Base-by-base conservation (phyloP, 1,284 basidiomycete species). In the Cryptococcus sp. region DNA sequence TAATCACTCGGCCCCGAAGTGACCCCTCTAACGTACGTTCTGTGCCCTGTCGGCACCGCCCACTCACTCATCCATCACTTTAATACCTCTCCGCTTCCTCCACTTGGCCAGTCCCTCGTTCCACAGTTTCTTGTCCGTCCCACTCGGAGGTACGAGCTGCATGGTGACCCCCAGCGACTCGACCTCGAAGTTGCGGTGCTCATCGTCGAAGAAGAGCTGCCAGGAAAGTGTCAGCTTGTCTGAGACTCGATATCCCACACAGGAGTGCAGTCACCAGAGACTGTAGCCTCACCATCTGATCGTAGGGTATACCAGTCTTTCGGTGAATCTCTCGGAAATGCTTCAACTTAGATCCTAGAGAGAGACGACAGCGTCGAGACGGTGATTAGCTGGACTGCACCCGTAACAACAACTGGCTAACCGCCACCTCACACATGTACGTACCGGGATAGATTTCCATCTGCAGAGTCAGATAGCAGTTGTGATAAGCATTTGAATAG, bases 151-250 rank as follows among this genome's bases (percentile, higher is more conserved):
- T 21, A 76, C 68, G 6, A 76, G 68, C 64, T 73, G 71, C 73
- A 91, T 89, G 0, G 87, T 89, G 2, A 91, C 87, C 0, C 87
- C 87, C 6, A 90, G 76, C 36, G 78, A 80, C 69, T 89, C 86
- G 0, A 90, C 88, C 61, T 91, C 88, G 28, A 79, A 80, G 66
- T 92, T 91, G 35, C 89, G 80, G 53, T 70, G 71, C 70, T 92
- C 89, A 65, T 92, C 89, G 61, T 91, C 89, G 60, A 88, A 92
- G 76, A 91, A 91, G 3, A 92, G 79, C 89, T 76, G 56, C 4
- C 5, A 39, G 15, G 23, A 8, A 20, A 33, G 46, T 65, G 59
- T 49, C 53, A n/a, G 12, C 12, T 46, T 9, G 36, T 13, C 36
- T 48, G n/a, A 16, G n/a, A 8, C 11, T 33, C 33, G 6, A 18